These are phyloP conservation scores for Apodospora peruviana DNA, from an alignment of 495 filamentous ascomycete species.

Conservation along the genomic window DNA sequence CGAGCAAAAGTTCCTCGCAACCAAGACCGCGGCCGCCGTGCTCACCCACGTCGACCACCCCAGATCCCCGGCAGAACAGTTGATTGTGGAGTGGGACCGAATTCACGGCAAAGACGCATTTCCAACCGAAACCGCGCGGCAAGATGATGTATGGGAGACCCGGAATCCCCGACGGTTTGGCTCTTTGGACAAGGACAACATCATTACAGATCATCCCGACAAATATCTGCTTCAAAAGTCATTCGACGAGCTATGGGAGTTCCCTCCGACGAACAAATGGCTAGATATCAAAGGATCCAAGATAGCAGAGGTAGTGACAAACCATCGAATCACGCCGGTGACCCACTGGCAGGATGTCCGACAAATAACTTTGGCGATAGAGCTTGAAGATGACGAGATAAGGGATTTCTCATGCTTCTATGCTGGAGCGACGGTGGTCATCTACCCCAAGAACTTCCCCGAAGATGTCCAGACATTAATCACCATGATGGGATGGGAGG, in stretches of 20 bases:
- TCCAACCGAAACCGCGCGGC: constrained; percentile 3
- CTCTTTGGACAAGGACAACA: constrained; percentile 26
- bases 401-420: constrained; percentile 26
- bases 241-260: neutral
- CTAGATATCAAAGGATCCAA: too few species aligned
- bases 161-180: constrained; percentile 14
- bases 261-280: constrained; percentile 32
- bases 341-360: constrained; percentile 95
- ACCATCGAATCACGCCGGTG: constrained; percentile 67
- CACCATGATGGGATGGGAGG: constrained; percentile 66
- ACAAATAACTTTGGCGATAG: constrained; percentile 55
- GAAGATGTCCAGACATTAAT: constrained; percentile 72
- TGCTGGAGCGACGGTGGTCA: constrained; percentile 71
- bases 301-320: too few species aligned
- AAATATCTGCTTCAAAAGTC: constrained; percentile 25
- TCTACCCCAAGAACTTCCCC: constrained; percentile 83
- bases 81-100: constrained; percentile 3
- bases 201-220: constrained; percentile 26
- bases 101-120: constrained; percentile 1
- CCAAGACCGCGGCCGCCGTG: constrained; percentile 12
- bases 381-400: neutral
- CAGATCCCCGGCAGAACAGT: constrained; percentile 1
- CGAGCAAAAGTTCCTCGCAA: constrained; percentile 6
- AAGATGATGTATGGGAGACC: constrained; percentile 8
- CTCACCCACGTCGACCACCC: constrained; percentile 15